Base-by-base conservation (phyloP, 2,329 filamentous ascomycete species). In the Aspergillus latus region DNA sequence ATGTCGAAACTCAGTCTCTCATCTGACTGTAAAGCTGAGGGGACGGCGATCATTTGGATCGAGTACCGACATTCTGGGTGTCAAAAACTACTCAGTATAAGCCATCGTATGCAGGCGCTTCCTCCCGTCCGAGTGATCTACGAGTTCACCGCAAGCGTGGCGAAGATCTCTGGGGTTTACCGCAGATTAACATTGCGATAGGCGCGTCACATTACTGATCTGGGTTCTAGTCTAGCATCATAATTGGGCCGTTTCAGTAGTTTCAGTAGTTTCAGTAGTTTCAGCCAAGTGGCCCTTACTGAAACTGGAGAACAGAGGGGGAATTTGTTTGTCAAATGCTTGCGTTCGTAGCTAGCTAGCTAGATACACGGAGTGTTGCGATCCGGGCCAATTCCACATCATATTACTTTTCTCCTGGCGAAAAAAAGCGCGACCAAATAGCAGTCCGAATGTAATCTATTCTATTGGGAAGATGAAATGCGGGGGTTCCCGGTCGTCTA, bases 101-200 rank as follows among this genome's bases (percentile, higher is more conserved):
- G 34, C 34, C 34, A 15, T 37, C 34, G 13, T 34, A 34, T 37
- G 34, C 34, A 37, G 5, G 34, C 34, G 34, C 34, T 37, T 37
- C 34, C 34, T 37, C 34, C 34, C 34, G 34, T 3, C 34, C 34
- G 48, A 32, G 11, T 9, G 48, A 50, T 50, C 48, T 29, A 28
- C 48, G 26, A 42, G 28, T 28, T 50, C 39, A 21, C 10, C 28
- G 36, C 13, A 7, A 40, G 15, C 11, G 48, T 50, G 26, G 48
- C 42, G 28, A 44, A 30, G 45, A 56, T 51, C 43, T 45, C 52
- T 40, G 54, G 46, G 46, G 49, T 50, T 53, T 46, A 50, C 28
- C 15, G 28, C 40, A 34, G 37, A 48, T 52, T 49, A 39, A 49
- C 37, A 54, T 59, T 59, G 37, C 44, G 50, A 59, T 57, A 36